Evolutionary conservation across 1,139 yeast species (phyloP), one percentile per base, ranked within the genome.

Genomic region (Arxiozyma telluris): DNA sequence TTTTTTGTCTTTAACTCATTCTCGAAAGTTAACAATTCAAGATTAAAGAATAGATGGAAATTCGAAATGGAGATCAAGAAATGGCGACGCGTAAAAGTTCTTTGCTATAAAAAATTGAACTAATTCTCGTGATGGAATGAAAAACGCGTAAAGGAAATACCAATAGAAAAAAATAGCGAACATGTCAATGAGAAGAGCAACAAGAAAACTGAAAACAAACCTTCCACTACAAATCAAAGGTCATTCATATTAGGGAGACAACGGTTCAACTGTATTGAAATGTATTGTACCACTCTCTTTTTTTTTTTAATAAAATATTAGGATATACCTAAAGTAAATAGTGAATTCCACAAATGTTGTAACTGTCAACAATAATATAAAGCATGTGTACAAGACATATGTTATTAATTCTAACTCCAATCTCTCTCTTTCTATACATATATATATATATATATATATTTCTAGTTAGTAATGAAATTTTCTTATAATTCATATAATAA

Each of bases 401-500:
- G 12, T 34, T 34, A 12, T 34, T 15, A 12, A 34, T 12, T 12
- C 8, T 34, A 34, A 34, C 6, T 15, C n/a, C 3, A 34, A 34
- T 4, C 8, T 34, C n/a, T 34, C 6, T 23, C 25, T 23, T 6
- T 23, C 6, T 34, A 34, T 15, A 27, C 7, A 27, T 27, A 27
- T 27, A 27, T 8, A 8, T 8, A 34, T 34, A 34, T 34, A 34
- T 34, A 34, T 34, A 34, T 34, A 34, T 15, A 34, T 15, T 34
- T 8, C 8, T 12, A 6, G 6, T 11, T 12, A 34, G 39, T 34
- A 34, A 1, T 41, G 2, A 18, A 9, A 1, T 18, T 41, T 34
- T 38, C 39, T 38, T 56, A 58, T 18, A 68, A 51, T 52, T 68
- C 71, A 46, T 66, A 68, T 8, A 69, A 55, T 53, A 68, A 61